phyloP scores from a whole-genome alignment of 371 early-diverging fungal genomes.

The Mucor irregularis region DNA sequence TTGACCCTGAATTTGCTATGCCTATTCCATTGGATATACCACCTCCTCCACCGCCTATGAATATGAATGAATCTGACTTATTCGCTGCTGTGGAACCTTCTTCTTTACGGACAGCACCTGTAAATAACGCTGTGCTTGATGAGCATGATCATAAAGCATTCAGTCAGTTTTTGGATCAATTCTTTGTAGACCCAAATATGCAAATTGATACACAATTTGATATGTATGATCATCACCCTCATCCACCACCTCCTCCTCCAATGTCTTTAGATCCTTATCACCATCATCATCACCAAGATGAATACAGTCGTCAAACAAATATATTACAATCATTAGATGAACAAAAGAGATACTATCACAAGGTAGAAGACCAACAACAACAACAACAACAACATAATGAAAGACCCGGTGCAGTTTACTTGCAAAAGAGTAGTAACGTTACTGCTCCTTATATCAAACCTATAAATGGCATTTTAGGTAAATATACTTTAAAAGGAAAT shows the following conservation, averaged over 20 bases:
- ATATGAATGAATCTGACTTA: background rate
- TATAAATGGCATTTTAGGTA: conserved; percentile 51
- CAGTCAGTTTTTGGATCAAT: conserved; percentile 44
- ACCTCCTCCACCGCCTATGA: conserved; percentile 22
- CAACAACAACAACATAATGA: background rate
- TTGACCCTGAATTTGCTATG: conserved; percentile 49
- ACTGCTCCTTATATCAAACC: conserved; percentile 30
- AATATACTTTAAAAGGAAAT: background rate
- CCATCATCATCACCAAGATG: conserved; percentile 11
- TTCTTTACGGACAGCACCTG: conserved; percentile 6
- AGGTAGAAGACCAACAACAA: conserved; percentile 1
- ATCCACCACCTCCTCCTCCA: conserved; percentile 11
- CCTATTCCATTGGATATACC: conserved; percentile 46
- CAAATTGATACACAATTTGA: conserved; percentile 21
- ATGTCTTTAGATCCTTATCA: conserved; percentile 11
- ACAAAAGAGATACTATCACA: conserved; percentile 27
- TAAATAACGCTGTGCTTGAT: conserved; percentile 30
- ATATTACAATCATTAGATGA: conserved; percentile 41
- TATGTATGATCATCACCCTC: conserved; percentile 1
- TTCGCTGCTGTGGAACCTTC: conserved; percentile 11
- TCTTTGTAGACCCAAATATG: conserved; percentile 44
- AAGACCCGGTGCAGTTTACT: conserved; percentile 24
- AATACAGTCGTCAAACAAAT: conserved; percentile 26
- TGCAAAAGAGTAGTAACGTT: conserved; percentile 32
- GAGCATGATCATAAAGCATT: conserved; percentile 49